These are phyloP conservation scores for Wickerhamomyces sp. DNA, from an alignment of 1,139 yeast genomes.

Conservation along the genomic window DNA sequence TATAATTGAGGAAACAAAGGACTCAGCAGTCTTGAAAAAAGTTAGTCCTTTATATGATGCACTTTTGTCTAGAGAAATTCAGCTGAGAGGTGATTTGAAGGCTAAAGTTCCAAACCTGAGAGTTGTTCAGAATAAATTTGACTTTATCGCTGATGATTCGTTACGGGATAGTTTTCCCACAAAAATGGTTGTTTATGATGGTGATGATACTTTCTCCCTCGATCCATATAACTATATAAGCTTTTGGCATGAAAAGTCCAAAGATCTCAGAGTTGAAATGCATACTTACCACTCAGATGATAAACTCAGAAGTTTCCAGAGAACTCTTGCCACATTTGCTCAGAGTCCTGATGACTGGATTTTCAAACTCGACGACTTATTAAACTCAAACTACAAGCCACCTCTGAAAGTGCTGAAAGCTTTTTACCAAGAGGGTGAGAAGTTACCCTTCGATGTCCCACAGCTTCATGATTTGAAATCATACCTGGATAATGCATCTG, in stretches of 20 bases:
- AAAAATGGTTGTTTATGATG: constrained; percentile 38
- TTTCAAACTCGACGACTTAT: constrained; percentile 35
- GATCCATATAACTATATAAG: constrained; percentile 43
- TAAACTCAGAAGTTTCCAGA: constrained; percentile 35
- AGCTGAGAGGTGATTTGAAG: constrained; percentile 35
- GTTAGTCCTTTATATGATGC: constrained; percentile 32
- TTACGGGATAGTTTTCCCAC: constrained; percentile 49
- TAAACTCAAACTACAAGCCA: constrained; percentile 41
- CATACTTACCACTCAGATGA: constrained; percentile 50
- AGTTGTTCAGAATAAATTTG: constrained; percentile 32
- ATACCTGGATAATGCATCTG: constrained; percentile 42
- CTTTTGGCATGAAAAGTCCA: constrained; percentile 9
- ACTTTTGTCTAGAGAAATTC: constrained; percentile 37
- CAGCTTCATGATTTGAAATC: constrained; percentile 31
- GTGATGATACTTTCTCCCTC: constrained; percentile 32
- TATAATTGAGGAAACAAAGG: constrained; percentile 40
- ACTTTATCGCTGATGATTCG: constrained; percentile 48
- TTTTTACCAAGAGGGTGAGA: constrained; percentile 52
- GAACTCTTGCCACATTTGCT: constrained; percentile 34
- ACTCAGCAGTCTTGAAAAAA: constrained; percentile 26
- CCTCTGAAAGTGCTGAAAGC: constrained; percentile 41
- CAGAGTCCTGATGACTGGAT: constrained; percentile 52
- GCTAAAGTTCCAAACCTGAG: constrained; percentile 27
- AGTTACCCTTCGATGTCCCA: constrained; percentile 26
- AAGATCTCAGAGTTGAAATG: constrained; percentile 34